These are phyloP conservation scores for Xylaria sp. DNA, from an alignment of 2,329 filamentous ascomycete genomes.

Conservation along the genomic window DNA sequence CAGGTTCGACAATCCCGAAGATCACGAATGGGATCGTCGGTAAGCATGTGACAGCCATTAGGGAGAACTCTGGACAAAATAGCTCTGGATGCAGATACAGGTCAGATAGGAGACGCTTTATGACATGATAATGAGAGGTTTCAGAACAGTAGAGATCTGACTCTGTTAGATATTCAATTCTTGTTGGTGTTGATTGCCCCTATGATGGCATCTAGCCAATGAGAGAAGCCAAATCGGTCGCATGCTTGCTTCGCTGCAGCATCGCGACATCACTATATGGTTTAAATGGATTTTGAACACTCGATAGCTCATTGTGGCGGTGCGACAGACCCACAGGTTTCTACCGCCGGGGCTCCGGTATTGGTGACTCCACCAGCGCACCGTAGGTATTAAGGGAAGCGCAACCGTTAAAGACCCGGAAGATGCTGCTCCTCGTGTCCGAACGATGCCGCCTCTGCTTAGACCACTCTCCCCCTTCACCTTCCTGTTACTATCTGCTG, in stretches of 20 bases:
- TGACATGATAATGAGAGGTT: background rate
- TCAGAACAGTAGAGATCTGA: background rate
- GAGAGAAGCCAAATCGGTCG: background rate
- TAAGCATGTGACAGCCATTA: constrained; percentile 42
- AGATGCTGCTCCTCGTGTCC: too few species aligned
- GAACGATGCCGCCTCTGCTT: too few species aligned
- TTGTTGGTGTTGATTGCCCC: background rate
- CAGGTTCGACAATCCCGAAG: constrained; percentile 48
- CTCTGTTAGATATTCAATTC: background rate
- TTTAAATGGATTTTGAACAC: background rate
- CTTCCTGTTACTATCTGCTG: too few species aligned
- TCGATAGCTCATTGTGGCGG: too few species aligned
- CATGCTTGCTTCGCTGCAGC: background rate
- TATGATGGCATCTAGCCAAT: background rate
- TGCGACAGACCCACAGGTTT: too few species aligned
- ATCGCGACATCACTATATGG: constrained; percentile 16
- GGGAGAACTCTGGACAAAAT: background rate
- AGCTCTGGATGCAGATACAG: background rate
- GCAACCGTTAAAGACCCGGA: too few species aligned
- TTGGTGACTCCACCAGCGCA: too few species aligned
- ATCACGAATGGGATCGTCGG: constrained; percentile 44
- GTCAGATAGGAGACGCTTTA: background rate
- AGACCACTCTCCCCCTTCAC: too few species aligned
- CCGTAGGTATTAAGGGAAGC: too few species aligned
- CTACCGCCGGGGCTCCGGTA: background rate